Base-by-base conservation (phyloP, 2,329 filamentous ascomycete genomes). In the Sclerotinia trifoliorum region DNA sequence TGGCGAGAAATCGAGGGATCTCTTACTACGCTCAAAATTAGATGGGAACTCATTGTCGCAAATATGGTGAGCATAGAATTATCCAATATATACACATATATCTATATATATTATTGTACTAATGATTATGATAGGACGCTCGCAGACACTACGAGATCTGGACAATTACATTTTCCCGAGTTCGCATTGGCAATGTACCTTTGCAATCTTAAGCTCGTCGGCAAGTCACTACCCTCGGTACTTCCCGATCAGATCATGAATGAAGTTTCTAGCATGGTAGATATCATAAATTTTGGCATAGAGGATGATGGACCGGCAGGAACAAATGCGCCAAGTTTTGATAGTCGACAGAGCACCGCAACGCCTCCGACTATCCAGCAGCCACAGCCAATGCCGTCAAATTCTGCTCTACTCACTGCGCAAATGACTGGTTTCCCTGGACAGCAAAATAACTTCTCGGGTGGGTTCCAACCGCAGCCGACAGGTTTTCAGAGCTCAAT, bases 221-320 rank as follows among this genome's bases (percentile, higher is more conserved):
- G 93, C 69, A 97, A 96, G 80, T 83, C 89, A 0, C 80, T 99
- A 32, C 95, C 95, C 0, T 77, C 84, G 2, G 79, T 78, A 7
- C 83, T 99, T 13, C 95, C 95, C 0, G 93, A 97, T 44, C 90
- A 88, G 69, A 89, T 99, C 72, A 91, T 89, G 81, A 99, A 99
- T 75, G 95, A 99, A 79, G 95, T 99, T 24, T 98, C 94, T 4
- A 97, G 95, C 80, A 98, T 99, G 94, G 95, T 99, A 52, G 95
- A 99, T 77, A 99, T 99, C 68, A 99, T 99, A 77, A 97, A 93
- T 69, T 99, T 99, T 78, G 93, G 90, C 73, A 86, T 97, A 32
- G 88, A 87, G 0, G 95, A 99, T 72, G 90, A 94, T 39, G 82
- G 81, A 51, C 79, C 79, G 52, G 74, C 80, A 24, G 83, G 83